Percentiles rank a stretch among this genome's conserved stretches.
phyloP scores from a whole-genome alignment of 1,284 basidiomycete genomes.

The Leccinum cinnamomeum region DNA sequence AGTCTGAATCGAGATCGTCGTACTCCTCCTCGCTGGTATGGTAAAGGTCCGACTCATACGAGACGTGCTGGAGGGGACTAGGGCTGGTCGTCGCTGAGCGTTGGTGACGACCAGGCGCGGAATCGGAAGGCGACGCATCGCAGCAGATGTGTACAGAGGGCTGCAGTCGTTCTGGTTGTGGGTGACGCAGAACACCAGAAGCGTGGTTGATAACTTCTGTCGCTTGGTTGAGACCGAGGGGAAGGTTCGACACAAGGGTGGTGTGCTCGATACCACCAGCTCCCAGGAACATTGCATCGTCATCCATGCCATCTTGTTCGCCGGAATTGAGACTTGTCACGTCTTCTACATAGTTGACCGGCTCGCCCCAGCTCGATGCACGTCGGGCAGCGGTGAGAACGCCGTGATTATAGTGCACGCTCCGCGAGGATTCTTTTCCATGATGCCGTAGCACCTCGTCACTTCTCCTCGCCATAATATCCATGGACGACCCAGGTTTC shows the following conservation, averaged over 20 bases:
- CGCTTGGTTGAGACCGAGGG: conserved; percentile 36
- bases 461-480: conserved; percentile 34
- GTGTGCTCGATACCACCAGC: conserved; percentile 52
- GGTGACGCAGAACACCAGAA: conserved; percentile 25
- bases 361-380: conserved; percentile 64
- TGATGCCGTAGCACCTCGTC: conserved; percentile 36
- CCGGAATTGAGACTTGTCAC: conserved; percentile 53
- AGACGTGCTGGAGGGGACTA: conserved; percentile 42
- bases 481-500: conserved; percentile 21
- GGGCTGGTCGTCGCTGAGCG: conserved; percentile 41
- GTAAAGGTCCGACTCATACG: conserved; percentile 35
- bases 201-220: conserved; percentile 31
- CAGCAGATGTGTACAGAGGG: conserved; percentile 24
- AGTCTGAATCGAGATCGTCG: conserved; percentile 35
- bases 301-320: conserved; percentile 42
- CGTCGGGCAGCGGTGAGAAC: conserved; percentile 46
- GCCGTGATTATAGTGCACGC: conserved; percentile 33
- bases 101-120: conserved; percentile 27
- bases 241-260: conserved; percentile 41
- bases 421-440: conserved; percentile 23
- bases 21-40: conserved; percentile 34
- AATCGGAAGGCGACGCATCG: conserved; percentile 30
- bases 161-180: conserved; percentile 32
- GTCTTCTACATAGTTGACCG: conserved; percentile 47
- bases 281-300: conserved; percentile 51